Evolutionary conservation across 108 stramenopile species (phyloP), one percentile per base, ranked within the genome.

Genomic region (Bacterosira constricta): DNA sequence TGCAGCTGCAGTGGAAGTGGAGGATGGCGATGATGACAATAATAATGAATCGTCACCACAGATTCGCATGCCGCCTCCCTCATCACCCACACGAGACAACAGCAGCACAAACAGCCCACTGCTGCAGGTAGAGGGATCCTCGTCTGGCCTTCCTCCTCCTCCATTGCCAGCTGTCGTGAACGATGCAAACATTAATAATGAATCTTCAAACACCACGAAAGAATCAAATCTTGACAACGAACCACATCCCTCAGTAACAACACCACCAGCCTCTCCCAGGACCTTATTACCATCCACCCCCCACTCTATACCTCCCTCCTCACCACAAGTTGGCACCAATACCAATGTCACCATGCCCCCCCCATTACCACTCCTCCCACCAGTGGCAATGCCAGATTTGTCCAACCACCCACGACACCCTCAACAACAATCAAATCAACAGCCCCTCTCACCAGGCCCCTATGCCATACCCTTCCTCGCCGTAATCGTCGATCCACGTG

Each of bases 401-500:
- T 46, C 30, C 13, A 52, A 39, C 54, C 58, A 62, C 15, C 42
- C 41, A 12, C 60, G n/a, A 56, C 41, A 49, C 4, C 34, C 54
- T 18, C 55, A 57, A 51, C 18, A 61, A 29, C 17, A 31, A 61
- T 49, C 42, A 39, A 9, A 59, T 32, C n/a, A 36, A 13, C 68
- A n/a, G 8, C 37, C 31, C 39, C 46, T 44, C 46, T 37, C 75
- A 59, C 73, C 70, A 23, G 80, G 75, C 27, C 62, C 75, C 11
- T 78, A 82, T 32, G 82, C 60, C 49, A n/a, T 15, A n/a, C 93
- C 93, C 54, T 94, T 94, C 55, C 78, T 94, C 44, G 74, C 82
- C n/a, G 93, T 94, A 0, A 84, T 94, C 59, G 78, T 88, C 57
- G 90, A 94, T 66, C 93, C 90, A 17, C 80, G 93, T 54, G 90